Evolutionary conservation across 2,329 filamentous ascomycete genomes (phyloP).

Genomic region (Epichloe brachyelytri): DNA sequence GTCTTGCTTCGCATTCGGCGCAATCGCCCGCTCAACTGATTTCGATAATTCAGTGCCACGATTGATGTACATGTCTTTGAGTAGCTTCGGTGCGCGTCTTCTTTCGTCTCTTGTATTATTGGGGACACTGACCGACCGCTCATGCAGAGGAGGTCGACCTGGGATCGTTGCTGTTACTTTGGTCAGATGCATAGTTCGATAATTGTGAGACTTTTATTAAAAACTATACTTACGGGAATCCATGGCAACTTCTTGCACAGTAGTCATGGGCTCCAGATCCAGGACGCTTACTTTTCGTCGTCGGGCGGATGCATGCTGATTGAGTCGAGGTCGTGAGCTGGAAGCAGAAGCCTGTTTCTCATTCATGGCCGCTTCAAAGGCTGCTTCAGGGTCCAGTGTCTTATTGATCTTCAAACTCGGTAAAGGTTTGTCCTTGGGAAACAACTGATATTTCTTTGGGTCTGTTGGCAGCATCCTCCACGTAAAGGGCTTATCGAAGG

Average conservation of each 20-base stretch:
- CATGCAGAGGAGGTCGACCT: constrained; percentile 49
- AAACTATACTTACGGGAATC: constrained; percentile 48
- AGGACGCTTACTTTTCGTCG: constrained; percentile 52
- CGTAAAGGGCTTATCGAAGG: constrained; percentile 33
- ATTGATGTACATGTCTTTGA: background rate
- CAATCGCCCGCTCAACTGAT: constrained; percentile 12
- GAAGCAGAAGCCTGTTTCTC: constrained; percentile 25
- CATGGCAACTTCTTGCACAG: constrained; percentile 53
- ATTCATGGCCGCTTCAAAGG: constrained; percentile 29
- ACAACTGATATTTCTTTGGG: constrained; percentile 46
- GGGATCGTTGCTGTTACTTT: constrained; percentile 47
- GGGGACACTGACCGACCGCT: constrained; percentile 51
- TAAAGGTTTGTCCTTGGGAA: constrained; percentile 39
- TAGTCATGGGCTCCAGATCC: constrained; percentile 55
- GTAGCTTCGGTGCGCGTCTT: constrained; percentile 6
- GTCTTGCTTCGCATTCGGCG: constrained; percentile 15
- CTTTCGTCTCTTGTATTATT: constrained; percentile 2
- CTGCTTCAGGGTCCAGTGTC: constrained; percentile 36
- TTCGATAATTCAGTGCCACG: constrained; percentile 13
- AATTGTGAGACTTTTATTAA: background rate
- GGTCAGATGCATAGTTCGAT: constrained; percentile 8
- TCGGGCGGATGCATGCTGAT: constrained; percentile 42
- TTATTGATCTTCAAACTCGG: constrained; percentile 28
- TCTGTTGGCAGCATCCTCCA: constrained; percentile 49
- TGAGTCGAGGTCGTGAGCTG: constrained; percentile 36